Evolutionary conservation across 2,329 filamentous ascomycete genomes (phyloP), one percentile per base, ranked within the genome.

Genomic region (Aaosphaeria arxii): DNA sequence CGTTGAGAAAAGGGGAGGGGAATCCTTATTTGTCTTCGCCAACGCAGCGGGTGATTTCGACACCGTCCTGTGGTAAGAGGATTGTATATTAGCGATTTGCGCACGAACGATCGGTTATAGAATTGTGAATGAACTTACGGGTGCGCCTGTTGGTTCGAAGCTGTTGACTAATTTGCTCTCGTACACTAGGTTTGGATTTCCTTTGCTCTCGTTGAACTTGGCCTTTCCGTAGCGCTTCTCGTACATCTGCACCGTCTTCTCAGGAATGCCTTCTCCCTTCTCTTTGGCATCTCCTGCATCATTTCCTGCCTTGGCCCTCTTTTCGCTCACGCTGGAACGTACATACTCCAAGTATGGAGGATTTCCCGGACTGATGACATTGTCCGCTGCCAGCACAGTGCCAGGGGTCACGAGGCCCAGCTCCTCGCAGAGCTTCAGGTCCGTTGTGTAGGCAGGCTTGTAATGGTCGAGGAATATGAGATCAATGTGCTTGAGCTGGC

Each of bases 401-500:
- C 87, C 87, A 0, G 78, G 75, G 0, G 73, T 74, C 3, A 94
- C 74, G 33, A 92, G 65, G 0, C 77, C 79, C 5, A 91, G 72
- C 36, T 87, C 77, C 71, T 94, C 89, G 63, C 85, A 89, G 0
- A 91, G 77, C 71, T 90, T 90, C 51, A 92, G 69, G 58, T 94
- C 89, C 0, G 81, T 78, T 1, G 80, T 82, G 64, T 92, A 94
- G 0, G 84, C 81, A 0, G 86, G 85, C 69, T 92, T 91, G 70
- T 86, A 86, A 67, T 94, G 89, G 60, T 94, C 89, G 33, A 94
- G 72, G 67, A 94, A 92, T 67, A 91, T 74, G 36, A 91, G 71
- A 57, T 90, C 87, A 50, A 91, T 81, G 41, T 78, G 76, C 28
- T 74, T 69, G 28, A 91, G 64, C 4, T 64, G 59, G 0, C 82